These are phyloP conservation scores for Hypoxylon sp. DNA, from an alignment of 2,329 filamentous ascomycete genomes.

Conservation along the genomic window DNA sequence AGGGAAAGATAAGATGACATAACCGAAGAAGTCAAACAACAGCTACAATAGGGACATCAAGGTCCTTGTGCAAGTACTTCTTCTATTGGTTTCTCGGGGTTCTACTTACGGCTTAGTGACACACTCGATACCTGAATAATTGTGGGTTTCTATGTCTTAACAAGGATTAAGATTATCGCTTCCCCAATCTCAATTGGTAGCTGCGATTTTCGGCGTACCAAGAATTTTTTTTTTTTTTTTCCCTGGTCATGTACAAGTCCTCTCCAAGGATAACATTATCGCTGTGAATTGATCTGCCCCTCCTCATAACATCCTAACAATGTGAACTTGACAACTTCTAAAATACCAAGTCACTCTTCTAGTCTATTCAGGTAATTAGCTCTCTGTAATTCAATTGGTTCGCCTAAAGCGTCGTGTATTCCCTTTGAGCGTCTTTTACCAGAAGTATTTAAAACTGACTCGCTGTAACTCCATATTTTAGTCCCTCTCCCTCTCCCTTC, in stretches of 20 bases:
- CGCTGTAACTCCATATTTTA: slow-evolving; percentile 15
- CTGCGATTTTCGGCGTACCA: slow-evolving; percentile 43
- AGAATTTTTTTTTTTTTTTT: slow-evolving; percentile 33
- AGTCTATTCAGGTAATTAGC: slow-evolving; percentile 42
- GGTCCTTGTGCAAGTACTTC: not conserved
- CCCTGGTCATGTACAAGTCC: slow-evolving; percentile 33
- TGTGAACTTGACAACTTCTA: slow-evolving; percentile 39
- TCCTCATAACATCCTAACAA: slow-evolving; percentile 41
- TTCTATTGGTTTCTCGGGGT: not conserved
- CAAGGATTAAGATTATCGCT: slow-evolving; percentile 30
- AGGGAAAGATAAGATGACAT: not conserved
- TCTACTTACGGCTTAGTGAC: not conserved
- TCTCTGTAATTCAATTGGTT: slow-evolving; percentile 34
- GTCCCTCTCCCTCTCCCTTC: slow-evolving; percentile 33
- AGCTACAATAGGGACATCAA: not conserved
- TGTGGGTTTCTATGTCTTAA: slow-evolving; percentile 17
- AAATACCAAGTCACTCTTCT: slow-evolving; percentile 20
- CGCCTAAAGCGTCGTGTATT: slow-evolving; percentile 13
- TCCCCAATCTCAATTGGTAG: slow-evolving; percentile 31
- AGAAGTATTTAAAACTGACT: slow-evolving; percentile 33
- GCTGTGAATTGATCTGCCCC: slow-evolving; percentile 40
- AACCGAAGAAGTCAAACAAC: not conserved
- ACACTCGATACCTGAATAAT: slow-evolving; percentile 13
- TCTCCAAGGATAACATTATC: slow-evolving; percentile 32
- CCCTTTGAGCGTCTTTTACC: slow-evolving; percentile 16